A percentile compares a stretch with the other conserved stretches of the same genome.
Conservation (phyloP, 768 basidiomycete genomes). For the Boletus rufocinnamomeus region DNA sequence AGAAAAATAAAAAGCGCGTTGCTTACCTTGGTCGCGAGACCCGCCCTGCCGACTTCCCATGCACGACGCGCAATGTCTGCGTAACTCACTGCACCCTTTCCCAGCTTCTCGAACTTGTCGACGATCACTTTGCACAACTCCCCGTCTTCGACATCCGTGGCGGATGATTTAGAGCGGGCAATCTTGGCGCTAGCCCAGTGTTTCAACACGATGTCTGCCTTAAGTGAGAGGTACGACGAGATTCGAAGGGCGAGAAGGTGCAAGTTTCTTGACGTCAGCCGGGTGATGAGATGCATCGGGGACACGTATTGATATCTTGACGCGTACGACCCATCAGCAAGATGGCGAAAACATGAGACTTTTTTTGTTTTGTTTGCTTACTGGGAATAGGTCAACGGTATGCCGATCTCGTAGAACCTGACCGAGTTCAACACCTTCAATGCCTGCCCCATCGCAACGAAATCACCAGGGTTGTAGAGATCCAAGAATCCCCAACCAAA, state of each 20-base stretch:
- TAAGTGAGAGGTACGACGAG: conserved; percentile 78
- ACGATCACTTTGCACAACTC: conserved; percentile 83
- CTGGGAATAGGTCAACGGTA: conserved; percentile 92
- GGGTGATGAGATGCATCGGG: conserved; percentile 75
- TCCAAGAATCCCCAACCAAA: conserved; percentile 95
- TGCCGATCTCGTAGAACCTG: conserved; percentile 87
- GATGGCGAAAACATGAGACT: neutral
- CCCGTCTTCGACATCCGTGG: conserved; percentile 68
- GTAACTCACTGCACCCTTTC: conserved; percentile 80
- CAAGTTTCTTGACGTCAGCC: conserved; percentile 83
- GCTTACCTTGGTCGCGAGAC: conserved; percentile 82
- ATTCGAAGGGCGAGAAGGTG: conserved; percentile 93
- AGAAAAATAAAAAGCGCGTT: neutral
- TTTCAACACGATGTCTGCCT: conserved; percentile 83
- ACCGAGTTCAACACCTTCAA: conserved; percentile 94
- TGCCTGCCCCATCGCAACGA: conserved; percentile 88
- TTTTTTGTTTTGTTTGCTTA: conserved; percentile 46
- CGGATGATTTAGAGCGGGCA: conserved; percentile 61
- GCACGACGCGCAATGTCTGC: conserved; percentile 94
- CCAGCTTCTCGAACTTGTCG: conserved; percentile 83
- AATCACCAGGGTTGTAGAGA: conserved; percentile 88
- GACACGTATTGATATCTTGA: conserved; percentile 84
- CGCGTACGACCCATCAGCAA: conserved; percentile 4
- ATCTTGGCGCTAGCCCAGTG: conserved; percentile 98
- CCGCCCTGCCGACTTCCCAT: conserved; percentile 83